A percentile compares a stretch with the other conserved stretches of the same genome.
Evolutionary conservation across 2,329 filamentous ascomycete genomes (phyloP).

Genomic region (Chaetomium sp.): DNA sequence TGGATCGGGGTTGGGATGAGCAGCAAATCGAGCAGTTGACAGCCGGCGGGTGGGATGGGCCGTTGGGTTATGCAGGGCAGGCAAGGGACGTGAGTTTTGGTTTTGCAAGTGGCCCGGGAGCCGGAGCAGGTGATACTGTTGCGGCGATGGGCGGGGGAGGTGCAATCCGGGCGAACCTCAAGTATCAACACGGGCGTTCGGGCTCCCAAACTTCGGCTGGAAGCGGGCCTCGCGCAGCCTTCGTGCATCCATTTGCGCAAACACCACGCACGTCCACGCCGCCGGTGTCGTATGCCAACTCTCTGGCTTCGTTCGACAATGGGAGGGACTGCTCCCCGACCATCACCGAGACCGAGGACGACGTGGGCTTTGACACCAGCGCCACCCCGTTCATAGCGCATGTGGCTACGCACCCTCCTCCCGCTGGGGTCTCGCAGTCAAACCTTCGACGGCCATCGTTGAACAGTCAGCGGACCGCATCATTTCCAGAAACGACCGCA

Average conservation of each 20-base stretch:
- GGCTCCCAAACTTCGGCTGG: conserved; percentile 47
- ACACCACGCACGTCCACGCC: conserved; percentile 63
- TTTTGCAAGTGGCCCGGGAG: conserved; percentile 8
- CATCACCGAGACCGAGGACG: conserved; percentile 51
- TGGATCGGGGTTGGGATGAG: conserved; percentile 63
- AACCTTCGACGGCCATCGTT: conserved; percentile 44
- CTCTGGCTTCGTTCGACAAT: conserved; percentile 55
- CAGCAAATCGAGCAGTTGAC: conserved; percentile 37
- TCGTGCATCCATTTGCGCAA: conserved; percentile 67
- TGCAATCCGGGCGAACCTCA: conserved; percentile 34
- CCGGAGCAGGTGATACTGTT: conserved; percentile 22
- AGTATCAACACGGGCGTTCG: conserved; percentile 59
- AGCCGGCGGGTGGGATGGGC: conserved; percentile 39
- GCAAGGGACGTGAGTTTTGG: conserved; percentile 52
- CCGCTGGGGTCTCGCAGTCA: conserved; percentile 35
- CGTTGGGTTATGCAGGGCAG: conserved; percentile 32
- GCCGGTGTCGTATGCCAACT: conserved; percentile 60
- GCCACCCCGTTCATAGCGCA: conserved; percentile 13
- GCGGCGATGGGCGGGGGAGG: conserved; percentile 28
- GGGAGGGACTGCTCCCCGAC: conserved; percentile 58
- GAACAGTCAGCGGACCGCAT: conserved; percentile 45
- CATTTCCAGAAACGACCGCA: conserved; percentile 44
- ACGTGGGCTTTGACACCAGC: conserved; percentile 22
- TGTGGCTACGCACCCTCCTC: conserved; percentile 32
- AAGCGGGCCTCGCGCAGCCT: conserved; percentile 53